Percentiles rank a stretch among this genome's conserved stretches.
Evolutionary conservation across 805 yeast species (phyloP).

Genomic region (Monosporozyma servazzii): DNA sequence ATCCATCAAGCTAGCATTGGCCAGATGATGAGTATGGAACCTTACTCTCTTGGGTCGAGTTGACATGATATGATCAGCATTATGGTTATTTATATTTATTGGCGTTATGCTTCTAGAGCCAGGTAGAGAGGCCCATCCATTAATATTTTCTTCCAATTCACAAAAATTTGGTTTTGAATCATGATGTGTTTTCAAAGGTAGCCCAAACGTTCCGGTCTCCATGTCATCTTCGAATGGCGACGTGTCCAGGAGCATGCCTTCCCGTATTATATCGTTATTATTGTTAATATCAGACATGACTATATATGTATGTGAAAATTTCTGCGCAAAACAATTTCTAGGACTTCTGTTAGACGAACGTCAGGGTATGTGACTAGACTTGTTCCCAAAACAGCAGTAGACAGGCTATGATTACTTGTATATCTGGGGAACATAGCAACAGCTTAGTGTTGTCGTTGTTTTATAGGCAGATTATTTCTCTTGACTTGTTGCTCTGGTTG

Average conservation of each 20-base stretch:
- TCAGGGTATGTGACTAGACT: no score
- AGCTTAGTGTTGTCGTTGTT: no score
- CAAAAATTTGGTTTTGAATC: neutral
- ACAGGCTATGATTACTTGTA: no score
- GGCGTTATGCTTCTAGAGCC: neutral
- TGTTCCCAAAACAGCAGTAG: no score
- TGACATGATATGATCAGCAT: neutral
- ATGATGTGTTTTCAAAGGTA: neutral
- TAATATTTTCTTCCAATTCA: neutral
- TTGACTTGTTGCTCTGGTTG: no score
- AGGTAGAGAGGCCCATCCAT: neutral
- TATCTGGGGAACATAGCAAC: no score
- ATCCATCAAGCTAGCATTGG: neutral
- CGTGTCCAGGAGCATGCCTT: neutral
- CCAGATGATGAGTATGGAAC: neutral
- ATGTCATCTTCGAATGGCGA: neutral
- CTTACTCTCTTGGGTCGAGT: neutral
- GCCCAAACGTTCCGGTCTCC: neutral
- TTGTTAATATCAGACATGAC: neutral
- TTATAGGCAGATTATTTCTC: no score
- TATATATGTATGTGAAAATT: neutral
- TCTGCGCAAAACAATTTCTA: no score
- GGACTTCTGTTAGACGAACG: no score
- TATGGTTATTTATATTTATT: neutral
- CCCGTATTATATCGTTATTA: neutral